Evolutionary conservation across 257 asterid species (phyloP).

Genomic region (Plectranthus barbatus): DNA sequence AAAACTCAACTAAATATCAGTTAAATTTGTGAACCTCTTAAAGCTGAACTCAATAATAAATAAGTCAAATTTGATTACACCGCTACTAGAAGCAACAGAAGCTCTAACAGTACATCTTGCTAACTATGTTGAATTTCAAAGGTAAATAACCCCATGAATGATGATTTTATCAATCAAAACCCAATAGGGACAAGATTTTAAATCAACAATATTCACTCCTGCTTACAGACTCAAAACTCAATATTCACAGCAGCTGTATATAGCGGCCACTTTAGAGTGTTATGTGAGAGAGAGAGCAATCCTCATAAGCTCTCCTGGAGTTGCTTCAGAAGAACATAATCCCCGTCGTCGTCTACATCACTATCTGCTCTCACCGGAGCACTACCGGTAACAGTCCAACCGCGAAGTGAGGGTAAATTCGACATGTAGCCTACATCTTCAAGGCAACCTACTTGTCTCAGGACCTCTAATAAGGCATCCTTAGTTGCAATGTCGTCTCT

Average conservation of each 20-base stretch:
- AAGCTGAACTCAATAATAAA: no score
- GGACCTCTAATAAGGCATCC: conserved; percentile 39
- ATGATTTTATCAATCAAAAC: no score
- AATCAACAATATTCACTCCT: no score
- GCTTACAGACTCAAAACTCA: not conserved
- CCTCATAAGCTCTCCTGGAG: conserved; percentile 56
- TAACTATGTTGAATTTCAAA: no score
- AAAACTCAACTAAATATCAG: no score
- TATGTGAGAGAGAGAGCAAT: not conserved
- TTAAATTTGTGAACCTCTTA: no score
- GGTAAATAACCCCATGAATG: no score
- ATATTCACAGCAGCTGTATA: not conserved
- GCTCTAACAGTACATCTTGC: no score
- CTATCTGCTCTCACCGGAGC: conserved; percentile 12
- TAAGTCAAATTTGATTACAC: no score
- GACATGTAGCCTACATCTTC: conserved; percentile 49
- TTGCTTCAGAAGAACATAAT: conserved; percentile 34
- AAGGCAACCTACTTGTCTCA: conserved; percentile 55
- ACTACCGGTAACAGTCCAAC: conserved; percentile 10
- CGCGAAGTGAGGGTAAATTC: conserved; percentile 23
- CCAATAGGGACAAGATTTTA: no score
- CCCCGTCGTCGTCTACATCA: conserved; percentile 29
- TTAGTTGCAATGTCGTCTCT: conserved; percentile 39
- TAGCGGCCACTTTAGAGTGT: no score
- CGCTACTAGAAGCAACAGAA: no score